A percentile compares a stretch with the other conserved stretches of the same genome.
Evolutionary conservation across 2,329 filamentous ascomycete genomes (phyloP).

Genomic region (Stachybotrys elegans): DNA sequence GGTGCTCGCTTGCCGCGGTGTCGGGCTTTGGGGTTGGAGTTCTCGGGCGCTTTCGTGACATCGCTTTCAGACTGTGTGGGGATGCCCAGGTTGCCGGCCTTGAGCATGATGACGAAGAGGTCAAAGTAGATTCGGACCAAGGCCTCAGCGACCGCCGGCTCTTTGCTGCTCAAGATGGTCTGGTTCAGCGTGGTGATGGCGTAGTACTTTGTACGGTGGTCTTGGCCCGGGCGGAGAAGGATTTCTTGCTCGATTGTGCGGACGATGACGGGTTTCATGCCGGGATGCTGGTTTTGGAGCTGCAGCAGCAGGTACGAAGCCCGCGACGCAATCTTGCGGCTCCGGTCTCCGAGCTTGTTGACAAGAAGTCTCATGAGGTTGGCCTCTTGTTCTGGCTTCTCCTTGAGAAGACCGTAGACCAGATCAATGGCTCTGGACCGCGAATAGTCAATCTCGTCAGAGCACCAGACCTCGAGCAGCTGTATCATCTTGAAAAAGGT

Average conservation of each 20-base stretch:
- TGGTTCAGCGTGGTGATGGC: conserved; percentile 96
- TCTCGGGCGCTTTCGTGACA: conserved; percentile 24
- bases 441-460: conserved; percentile 92
- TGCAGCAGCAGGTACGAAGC: conserved; percentile 93
- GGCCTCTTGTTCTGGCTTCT: conserved; percentile 95
- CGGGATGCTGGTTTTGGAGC: conserved; percentile 78
- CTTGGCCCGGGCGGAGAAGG: conserved; percentile 82
- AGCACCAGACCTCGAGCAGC: conserved; percentile 86
- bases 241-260: conserved; percentile 82
- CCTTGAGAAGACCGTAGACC: conserved; percentile 83
- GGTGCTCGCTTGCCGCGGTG: conserved; percentile 12
- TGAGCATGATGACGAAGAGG: conserved; percentile 78
- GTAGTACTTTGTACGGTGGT: conserved; percentile 86
- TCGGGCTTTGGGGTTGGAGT: conserved; percentile 7
- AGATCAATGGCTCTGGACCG: conserved; percentile 84
- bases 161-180: conserved; percentile 81
- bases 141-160: conserved; percentile 73
- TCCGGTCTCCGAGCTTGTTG: conserved; percentile 93
- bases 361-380: conserved; percentile 87
- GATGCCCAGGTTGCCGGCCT: conserved; percentile 41
- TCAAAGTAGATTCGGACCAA: conserved; percentile 90
- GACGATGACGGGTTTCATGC: conserved; percentile 90
- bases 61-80: conserved; percentile 41
- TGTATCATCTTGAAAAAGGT: conserved; percentile 92
- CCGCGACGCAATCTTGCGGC: conserved; percentile 91